Conservation (phyloP, 1,284 basidiomycete genomes). For the Rhodotorula sp. region DNA sequence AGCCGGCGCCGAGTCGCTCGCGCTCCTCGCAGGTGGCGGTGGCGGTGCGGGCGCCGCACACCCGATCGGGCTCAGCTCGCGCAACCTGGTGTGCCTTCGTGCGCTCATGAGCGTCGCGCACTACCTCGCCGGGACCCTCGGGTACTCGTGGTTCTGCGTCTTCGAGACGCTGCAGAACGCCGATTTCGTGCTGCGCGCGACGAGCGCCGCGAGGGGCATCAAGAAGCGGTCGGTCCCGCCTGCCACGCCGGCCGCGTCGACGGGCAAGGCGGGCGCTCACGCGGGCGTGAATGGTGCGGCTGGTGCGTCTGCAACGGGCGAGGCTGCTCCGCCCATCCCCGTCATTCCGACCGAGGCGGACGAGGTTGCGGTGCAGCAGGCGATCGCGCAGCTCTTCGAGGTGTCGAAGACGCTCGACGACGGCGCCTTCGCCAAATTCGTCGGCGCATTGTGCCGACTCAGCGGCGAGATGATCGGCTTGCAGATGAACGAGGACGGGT, state of each 20-base stretch:
- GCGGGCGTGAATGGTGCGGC: conserved; percentile 24
- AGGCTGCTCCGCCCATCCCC: conserved; percentile 5
- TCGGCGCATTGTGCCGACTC: conserved; percentile 76
- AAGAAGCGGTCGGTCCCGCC: conserved; percentile 10
- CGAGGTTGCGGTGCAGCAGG: conserved; percentile 66
- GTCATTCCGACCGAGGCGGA: conserved; percentile 67
- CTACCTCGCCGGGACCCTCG: conserved; percentile 80
- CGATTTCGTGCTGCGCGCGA: conserved; percentile 70
- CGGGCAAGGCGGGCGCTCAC: background rate
- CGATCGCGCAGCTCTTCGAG: conserved; percentile 80
- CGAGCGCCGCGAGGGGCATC: conserved; percentile 19
- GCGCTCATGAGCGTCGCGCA: conserved; percentile 75
- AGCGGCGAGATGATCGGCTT: conserved; percentile 87
- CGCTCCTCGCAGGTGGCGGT: conserved; percentile 47
- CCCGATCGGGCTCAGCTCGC: conserved; percentile 66
- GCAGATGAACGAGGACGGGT: conserved; percentile 55
- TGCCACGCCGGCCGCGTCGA: conserved; percentile 1
- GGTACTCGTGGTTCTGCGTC: conserved; percentile 84
- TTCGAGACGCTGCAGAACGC: conserved; percentile 89
- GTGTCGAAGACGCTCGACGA: conserved; percentile 75
- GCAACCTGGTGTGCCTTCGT: conserved; percentile 87
- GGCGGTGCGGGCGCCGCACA: background rate
- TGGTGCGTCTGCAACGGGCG: background rate
- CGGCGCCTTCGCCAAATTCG: conserved; percentile 74
- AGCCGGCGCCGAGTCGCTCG: conserved; percentile 69